Conservation (phyloP, 2,329 filamentous ascomycete species). For the Metarhizium guizhouense region DNA sequence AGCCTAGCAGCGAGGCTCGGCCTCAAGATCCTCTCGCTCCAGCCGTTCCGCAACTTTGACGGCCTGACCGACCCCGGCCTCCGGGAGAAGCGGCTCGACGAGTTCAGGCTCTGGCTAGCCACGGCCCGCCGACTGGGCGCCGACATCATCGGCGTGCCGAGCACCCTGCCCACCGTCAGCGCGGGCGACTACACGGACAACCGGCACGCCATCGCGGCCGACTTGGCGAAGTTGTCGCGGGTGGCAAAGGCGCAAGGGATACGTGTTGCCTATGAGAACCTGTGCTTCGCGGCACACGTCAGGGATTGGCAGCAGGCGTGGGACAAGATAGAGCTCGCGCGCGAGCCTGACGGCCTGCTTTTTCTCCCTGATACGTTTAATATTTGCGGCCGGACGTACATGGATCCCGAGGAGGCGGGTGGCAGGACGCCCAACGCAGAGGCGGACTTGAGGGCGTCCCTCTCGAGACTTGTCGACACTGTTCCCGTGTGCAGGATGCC, state of each 20-base stretch:
- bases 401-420: not conserved
- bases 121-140: constrained; percentile 8
- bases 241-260: constrained; percentile 4
- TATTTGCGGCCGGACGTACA: constrained; percentile 9
- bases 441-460: not conserved
- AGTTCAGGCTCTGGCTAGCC: constrained; percentile 8
- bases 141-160: constrained; percentile 12
- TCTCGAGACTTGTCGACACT: not conserved
- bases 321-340: constrained; percentile 5
- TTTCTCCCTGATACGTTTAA: constrained; percentile 22
- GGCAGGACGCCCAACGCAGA: not conserved
- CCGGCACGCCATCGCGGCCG: not conserved
- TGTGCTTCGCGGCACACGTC: constrained; percentile 10
- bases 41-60: constrained; percentile 13
- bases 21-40: constrained; percentile 11
- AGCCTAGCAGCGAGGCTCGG: not conserved
- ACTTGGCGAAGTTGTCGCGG: not conserved
- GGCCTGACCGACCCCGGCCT: constrained; percentile 7
- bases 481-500: constrained; percentile 4
- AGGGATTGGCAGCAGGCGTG: constrained; percentile 10
- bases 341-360: not conserved
- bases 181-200: not conserved
- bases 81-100: not conserved
- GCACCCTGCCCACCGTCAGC: constrained; percentile 4
- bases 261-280: constrained; percentile 12